A percentile compares a stretch with the other conserved stretches of the same genome.
Conservation (phyloP, 2,329 filamentous ascomycete species). For the Lecanicillium sp. region DNA sequence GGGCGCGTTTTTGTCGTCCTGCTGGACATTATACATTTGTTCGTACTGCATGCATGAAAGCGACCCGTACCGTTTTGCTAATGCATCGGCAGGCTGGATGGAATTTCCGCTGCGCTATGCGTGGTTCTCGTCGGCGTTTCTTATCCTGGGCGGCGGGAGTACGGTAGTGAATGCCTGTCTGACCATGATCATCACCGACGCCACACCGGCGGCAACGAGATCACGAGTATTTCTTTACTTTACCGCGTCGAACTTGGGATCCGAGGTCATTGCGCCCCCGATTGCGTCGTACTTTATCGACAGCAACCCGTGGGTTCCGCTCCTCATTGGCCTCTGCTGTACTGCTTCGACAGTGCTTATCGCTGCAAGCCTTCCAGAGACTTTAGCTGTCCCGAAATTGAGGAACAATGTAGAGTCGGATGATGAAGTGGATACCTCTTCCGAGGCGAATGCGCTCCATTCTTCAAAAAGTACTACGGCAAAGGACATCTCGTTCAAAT, state of each 20-base stretch:
- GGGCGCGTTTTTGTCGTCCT: not conserved
- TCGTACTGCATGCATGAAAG: not conserved
- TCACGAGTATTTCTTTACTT: conserved; percentile 66
- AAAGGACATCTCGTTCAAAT: conserved; percentile 2
- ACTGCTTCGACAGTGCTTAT: not conserved
- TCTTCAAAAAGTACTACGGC: not conserved
- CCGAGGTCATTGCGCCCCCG: conserved; percentile 9
- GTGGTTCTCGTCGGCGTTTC: conserved; percentile 9
- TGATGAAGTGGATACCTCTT: too few relatives aligned
- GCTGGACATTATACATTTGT: conserved; percentile 10
- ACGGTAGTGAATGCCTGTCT: conserved; percentile 5
- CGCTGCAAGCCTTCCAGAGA: conserved; percentile 5
- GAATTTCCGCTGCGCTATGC: conserved; percentile 3
- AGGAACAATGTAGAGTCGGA: not conserved
- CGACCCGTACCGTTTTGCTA: not conserved
- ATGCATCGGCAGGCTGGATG: conserved; percentile 2
- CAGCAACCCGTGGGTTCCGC: conserved; percentile 4
- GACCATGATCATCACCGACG: conserved; percentile 11
- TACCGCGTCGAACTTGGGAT: conserved; percentile 74
- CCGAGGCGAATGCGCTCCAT: not conserved
- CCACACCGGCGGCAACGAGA: not conserved
- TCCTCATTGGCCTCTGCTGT: conserved; percentile 3
- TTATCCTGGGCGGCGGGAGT: conserved; percentile 7
- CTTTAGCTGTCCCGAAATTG: not conserved
- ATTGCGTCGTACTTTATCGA: conserved; percentile 12